Percentiles rank a stretch among this genome's conserved stretches.
Evolutionary conservation across 441 rosid genomes (phyloP).

Genomic region (Kokia cookei): DNA sequence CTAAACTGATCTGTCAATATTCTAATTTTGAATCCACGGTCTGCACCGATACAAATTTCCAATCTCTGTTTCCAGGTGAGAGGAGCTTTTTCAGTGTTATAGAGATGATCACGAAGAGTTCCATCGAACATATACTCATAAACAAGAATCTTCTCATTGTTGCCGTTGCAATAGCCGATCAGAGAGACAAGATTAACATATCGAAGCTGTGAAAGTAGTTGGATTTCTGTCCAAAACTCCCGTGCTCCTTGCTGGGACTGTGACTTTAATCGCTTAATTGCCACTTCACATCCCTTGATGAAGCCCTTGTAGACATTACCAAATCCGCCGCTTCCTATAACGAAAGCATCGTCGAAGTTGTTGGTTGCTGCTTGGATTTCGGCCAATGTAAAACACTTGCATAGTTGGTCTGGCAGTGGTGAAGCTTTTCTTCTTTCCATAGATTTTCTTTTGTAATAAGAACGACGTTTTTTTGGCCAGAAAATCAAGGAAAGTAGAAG

Average conservation of each 20-base stretch:
- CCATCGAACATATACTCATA: conserved; percentile 56
- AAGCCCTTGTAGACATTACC: conserved; percentile 52
- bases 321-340: conserved; percentile 50
- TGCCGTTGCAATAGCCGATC: conserved; percentile 47
- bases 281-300: conserved; percentile 33
- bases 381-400: not conserved
- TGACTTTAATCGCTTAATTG: conserved; percentile 39
- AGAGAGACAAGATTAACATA: conserved; percentile 45
- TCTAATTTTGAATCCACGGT: conserved; percentile 5
- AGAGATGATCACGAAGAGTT: conserved; percentile 43
- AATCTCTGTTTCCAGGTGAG: conserved; percentile 49
- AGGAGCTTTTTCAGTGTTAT: conserved; percentile 29
- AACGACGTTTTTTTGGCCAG: not conserved
- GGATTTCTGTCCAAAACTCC: conserved; percentile 50
- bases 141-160: conserved; percentile 45
- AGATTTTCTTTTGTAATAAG: not conserved
- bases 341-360: conserved; percentile 25
- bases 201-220: conserved; percentile 50
- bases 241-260: conserved; percentile 29
- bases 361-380: conserved; percentile 29
- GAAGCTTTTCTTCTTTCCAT: not conserved
- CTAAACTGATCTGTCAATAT: conserved; percentile 13
- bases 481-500: not conserved
- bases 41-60: conserved; percentile 52
- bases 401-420: not conserved